These are phyloP conservation scores for Betula pendula DNA, from an alignment of 306 rosid species.

Conservation along the genomic window DNA sequence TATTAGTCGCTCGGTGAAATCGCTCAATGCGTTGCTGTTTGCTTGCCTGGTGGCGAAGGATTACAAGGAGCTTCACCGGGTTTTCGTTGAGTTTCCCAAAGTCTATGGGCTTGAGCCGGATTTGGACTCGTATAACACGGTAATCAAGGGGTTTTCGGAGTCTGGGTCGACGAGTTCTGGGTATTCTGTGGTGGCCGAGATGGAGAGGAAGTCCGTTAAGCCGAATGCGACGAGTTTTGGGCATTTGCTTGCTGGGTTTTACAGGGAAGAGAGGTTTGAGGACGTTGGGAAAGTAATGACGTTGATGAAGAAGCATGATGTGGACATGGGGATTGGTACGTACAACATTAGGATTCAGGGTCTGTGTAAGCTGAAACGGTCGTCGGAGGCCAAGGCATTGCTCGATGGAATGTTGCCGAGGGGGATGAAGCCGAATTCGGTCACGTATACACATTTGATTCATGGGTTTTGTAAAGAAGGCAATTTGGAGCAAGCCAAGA, in stretches of 20 bases:
- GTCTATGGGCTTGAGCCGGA: constrained; percentile 51
- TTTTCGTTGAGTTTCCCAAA: constrained; percentile 64
- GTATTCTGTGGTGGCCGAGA: constrained; percentile 65
- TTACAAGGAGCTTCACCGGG: constrained; percentile 53
- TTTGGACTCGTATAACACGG: constrained; percentile 60
- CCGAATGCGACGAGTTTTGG: constrained; percentile 52
- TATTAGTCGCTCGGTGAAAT: constrained; percentile 45
- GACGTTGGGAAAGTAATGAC: constrained; percentile 66
- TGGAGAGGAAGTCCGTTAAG: constrained; percentile 58
- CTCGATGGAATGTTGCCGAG: constrained; percentile 55
- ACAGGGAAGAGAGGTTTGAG: constrained; percentile 59
- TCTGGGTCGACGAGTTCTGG: constrained; percentile 59
- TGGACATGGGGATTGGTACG: constrained; percentile 35
- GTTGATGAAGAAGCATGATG: constrained; percentile 56
- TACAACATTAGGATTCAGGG: constrained; percentile 70
- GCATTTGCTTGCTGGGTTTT: constrained; percentile 52
- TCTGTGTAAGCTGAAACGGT: constrained; percentile 68
- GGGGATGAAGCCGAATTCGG: constrained; percentile 61
- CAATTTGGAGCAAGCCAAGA: constrained; percentile 59
- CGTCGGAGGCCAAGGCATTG: constrained; percentile 70
- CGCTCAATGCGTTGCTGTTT: constrained; percentile 65
- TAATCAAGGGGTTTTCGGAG: constrained; percentile 59
- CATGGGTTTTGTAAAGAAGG: constrained; percentile 72
- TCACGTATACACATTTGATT: constrained; percentile 60
- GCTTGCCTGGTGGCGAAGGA: constrained; percentile 61